Evolutionary conservation across 208 protist species (phyloP).

Genomic region (Leishmania mexicana): DNA sequence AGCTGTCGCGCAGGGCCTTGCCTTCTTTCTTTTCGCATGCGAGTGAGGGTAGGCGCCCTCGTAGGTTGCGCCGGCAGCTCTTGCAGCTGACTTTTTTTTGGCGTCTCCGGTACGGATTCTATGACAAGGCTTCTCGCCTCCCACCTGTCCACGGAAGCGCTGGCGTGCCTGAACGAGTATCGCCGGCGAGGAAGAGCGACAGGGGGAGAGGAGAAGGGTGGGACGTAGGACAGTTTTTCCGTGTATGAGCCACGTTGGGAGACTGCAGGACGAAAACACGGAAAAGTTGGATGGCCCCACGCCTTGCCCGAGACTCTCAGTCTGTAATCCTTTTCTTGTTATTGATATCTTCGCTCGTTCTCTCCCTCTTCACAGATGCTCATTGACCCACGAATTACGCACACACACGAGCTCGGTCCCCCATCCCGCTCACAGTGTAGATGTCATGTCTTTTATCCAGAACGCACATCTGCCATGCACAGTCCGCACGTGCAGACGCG

Average conservation of each 20-base stretch:
- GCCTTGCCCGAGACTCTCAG: neutral
- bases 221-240: no score
- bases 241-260: neutral
- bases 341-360: neutral
- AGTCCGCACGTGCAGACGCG: neutral
- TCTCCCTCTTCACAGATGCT: neutral
- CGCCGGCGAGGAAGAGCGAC: neutral
- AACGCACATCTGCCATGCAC: neutral
- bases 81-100: neutral
- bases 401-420: no score
- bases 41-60: neutral
- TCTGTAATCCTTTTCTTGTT: neutral
- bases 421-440: neutral
- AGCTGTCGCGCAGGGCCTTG: neutral
- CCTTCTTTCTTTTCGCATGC: slow-evolving; percentile 2
- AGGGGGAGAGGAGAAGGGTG: neutral
- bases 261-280: neutral
- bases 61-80: neutral
- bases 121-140: neutral
- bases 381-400: neutral
- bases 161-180: neutral
- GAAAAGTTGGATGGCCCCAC: neutral
- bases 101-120: neutral
- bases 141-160: neutral
- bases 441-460: neutral